These are phyloP conservation scores for Myriosclerotinia scirpicola DNA, from an alignment of 2,329 filamentous ascomycete species.

Conservation along the genomic window DNA sequence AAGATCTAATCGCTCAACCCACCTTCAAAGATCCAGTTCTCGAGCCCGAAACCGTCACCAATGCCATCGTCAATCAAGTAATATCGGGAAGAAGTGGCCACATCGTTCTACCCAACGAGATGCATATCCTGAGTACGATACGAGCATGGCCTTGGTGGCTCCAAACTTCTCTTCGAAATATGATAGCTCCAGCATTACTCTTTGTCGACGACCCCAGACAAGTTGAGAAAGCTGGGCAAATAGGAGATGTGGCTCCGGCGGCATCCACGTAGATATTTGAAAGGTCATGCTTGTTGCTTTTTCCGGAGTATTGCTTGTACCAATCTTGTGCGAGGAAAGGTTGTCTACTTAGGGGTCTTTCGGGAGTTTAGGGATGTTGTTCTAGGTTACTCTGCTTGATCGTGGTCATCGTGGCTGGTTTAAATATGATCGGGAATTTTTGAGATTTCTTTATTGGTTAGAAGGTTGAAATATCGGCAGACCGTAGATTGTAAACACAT, in stretches of 20 bases:
- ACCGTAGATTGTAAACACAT: neutral
- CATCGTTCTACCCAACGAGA: constrained; percentile 50
- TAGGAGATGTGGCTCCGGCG: neutral
- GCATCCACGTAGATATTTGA: constrained; percentile 18
- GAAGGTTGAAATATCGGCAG: neutral
- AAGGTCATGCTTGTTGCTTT: neutral
- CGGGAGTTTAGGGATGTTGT: neutral
- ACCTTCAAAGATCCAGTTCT: constrained; percentile 53
- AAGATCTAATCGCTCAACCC: constrained; percentile 50
- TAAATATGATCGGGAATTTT: neutral
- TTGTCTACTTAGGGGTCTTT: neutral
- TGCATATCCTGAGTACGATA: constrained; percentile 28
- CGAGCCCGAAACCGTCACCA: constrained; percentile 61
- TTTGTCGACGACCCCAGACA: neutral
- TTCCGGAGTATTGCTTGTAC: constrained; percentile 8
- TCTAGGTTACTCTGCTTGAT: constrained; percentile 19
- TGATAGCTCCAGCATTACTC: constrained; percentile 24
- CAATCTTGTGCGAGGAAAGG: neutral
- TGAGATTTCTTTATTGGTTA: neutral
- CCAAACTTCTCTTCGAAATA: constrained; percentile 31
- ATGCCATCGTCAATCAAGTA: constrained; percentile 60
- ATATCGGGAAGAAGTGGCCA: constrained; percentile 53
- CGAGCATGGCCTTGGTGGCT: constrained; percentile 37
- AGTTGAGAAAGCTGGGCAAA: neutral
- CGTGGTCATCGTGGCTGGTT: neutral